phyloP scores from a whole-genome alignment of 2,329 filamentous ascomycete genomes.

The Hypoxylon sp. region DNA sequence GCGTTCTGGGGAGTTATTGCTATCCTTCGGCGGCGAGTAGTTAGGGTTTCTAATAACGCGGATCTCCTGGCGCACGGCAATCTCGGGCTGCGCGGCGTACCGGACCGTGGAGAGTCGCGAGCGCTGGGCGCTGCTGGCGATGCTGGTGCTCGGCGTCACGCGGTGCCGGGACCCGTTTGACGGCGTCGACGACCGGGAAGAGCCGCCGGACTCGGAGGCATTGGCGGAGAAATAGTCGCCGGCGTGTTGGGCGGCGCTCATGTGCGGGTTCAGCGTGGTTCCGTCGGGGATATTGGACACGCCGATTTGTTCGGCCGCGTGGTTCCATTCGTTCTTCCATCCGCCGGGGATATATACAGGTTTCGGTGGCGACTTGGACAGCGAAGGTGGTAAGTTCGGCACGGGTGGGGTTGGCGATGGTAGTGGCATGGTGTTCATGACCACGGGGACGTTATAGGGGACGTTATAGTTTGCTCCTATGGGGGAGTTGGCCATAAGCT shows the following conservation, averaged over 20 bases:
- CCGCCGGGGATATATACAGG: conserved; percentile 45
- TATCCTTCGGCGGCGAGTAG: conserved; percentile 27
- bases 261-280: conserved; percentile 10
- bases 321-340: conserved; percentile 47
- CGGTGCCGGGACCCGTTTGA: conserved; percentile 14
- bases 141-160: conserved; percentile 44
- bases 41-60: conserved; percentile 44
- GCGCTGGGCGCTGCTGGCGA: conserved; percentile 42
- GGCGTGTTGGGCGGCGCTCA: conserved; percentile 2
- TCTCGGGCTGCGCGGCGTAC: conserved; percentile 46
- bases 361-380: conserved; percentile 34
- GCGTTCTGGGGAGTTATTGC: neutral
- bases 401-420: conserved; percentile 21
- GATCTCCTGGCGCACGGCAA: conserved; percentile 46
- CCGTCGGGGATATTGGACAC: conserved; percentile 6
- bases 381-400: conserved; percentile 9
- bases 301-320: conserved; percentile 35
- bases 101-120: conserved; percentile 46
- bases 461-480: conserved; percentile 29
- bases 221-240: conserved; percentile 19
- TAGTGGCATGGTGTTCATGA: conserved; percentile 4
- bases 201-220: conserved; percentile 10
- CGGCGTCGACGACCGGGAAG: conserved; percentile 14
- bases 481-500: conserved; percentile 39
- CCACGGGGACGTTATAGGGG: conserved; percentile 21